Evolutionary conservation across 2,329 filamentous ascomycete genomes (phyloP).

Genomic region (Alternaria alternata): DNA sequence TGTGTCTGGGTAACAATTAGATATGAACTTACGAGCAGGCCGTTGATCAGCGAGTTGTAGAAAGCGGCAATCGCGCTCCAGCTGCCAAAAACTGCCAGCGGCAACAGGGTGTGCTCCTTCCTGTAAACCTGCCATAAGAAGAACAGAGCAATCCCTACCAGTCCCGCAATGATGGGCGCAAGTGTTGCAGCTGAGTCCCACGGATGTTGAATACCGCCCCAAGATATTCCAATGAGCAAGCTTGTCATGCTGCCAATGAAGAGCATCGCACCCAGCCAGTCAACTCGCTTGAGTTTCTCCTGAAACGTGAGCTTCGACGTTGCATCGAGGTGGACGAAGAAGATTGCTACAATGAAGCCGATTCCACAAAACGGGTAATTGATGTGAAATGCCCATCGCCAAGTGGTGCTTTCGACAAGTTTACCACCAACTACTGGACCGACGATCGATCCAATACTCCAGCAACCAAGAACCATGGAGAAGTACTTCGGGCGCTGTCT

Average conservation of each 20-base stretch:
- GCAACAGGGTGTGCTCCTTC: slow-evolving; percentile 49
- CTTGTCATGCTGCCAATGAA: slow-evolving; percentile 49
- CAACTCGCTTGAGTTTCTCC: slow-evolving; percentile 43
- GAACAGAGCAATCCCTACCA: slow-evolving; percentile 40
- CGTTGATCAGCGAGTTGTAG: slow-evolving; percentile 53
- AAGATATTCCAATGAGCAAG: slow-evolving; percentile 55
- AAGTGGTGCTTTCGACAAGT: slow-evolving; percentile 60
- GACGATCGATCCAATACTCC: slow-evolving; percentile 63
- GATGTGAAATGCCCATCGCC: slow-evolving; percentile 72
- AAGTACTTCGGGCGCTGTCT: slow-evolving; percentile 53
- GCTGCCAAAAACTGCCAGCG: slow-evolving; percentile 49
- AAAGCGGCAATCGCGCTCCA: slow-evolving; percentile 51
- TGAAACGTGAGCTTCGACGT: slow-evolving; percentile 24
- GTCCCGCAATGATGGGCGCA: slow-evolving; percentile 51
- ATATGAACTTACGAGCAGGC: slow-evolving; percentile 51
- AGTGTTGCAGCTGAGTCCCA: slow-evolving; percentile 54
- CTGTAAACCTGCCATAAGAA: slow-evolving; percentile 48
- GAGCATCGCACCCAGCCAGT: slow-evolving; percentile 55
- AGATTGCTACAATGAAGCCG: slow-evolving; percentile 33
- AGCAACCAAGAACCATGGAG: slow-evolving; percentile 52
- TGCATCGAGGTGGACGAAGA: slow-evolving; percentile 34
- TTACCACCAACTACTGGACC: slow-evolving; percentile 60
- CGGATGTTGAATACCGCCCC: slow-evolving; percentile 51
- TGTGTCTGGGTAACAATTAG: background rate
- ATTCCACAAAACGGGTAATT: slow-evolving; percentile 64